Conservation (phyloP, 257 asterid species). For the Primulina tabacum region DNA sequence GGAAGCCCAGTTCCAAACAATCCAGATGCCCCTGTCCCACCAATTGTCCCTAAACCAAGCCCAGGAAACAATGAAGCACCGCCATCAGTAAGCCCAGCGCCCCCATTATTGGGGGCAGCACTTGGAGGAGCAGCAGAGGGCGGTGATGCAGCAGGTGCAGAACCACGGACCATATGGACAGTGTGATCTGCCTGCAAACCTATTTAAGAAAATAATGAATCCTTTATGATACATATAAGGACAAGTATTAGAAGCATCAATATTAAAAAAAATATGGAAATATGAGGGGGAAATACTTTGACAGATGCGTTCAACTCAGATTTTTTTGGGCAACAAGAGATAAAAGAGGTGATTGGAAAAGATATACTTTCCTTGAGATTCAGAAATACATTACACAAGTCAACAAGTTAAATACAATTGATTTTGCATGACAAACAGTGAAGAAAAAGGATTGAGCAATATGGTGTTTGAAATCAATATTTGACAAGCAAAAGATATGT, state of each 20-base stretch:
- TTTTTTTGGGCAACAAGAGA: neutral
- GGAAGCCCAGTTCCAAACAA: constrained; percentile 51
- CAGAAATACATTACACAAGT: neutral
- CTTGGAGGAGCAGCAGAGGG: constrained; percentile 24
- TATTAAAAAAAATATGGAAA: neutral
- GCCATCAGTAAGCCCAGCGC: constrained; percentile 35
- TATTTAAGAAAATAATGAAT: constrained; percentile 16
- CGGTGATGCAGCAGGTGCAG: constrained; percentile 33
- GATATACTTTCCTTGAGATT: neutral
- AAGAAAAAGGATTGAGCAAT: neutral
- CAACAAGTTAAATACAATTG: too few species aligned
- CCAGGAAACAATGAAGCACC: constrained; percentile 45
- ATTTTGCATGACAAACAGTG: neutral
- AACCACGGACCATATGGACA: constrained; percentile 58
- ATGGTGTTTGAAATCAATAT: neutral
- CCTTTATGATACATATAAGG: neutral
- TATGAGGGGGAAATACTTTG: neutral
- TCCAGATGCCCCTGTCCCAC: constrained; percentile 37
- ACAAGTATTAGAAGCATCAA: neutral
- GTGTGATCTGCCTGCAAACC: constrained; percentile 59
- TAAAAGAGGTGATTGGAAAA: neutral
- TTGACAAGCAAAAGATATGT: neutral
- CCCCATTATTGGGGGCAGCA: constrained; percentile 29
- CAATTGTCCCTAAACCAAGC: constrained; percentile 36
- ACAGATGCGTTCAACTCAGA: neutral